Conservation (phyloP, 805 yeast species). For the Kuraishia piskuri region DNA sequence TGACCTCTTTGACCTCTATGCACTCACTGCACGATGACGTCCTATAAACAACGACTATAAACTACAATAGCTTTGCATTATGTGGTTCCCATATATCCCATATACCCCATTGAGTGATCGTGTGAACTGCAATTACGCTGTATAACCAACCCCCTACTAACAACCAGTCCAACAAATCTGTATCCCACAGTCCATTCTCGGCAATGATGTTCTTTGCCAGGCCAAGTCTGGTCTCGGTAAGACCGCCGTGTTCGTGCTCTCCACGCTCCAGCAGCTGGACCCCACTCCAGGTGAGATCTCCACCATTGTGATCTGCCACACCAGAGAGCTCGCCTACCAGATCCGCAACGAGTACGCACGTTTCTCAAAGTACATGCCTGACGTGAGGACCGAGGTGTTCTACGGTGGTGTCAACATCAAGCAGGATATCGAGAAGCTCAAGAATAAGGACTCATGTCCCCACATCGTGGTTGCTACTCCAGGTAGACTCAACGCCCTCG, state of each 20-base stretch:
- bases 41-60: too few species aligned
- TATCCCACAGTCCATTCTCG: slow-evolving; percentile 95
- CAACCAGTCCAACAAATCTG: slow-evolving; percentile 87
- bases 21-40: too few species aligned
- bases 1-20: too few species aligned
- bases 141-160: background rate
- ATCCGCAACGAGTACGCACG: slow-evolving; percentile 95
- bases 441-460: slow-evolving; percentile 90
- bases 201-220: slow-evolving; percentile 96
- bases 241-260: slow-evolving; percentile 94
- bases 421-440: slow-evolving; percentile 79
- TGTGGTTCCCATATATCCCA: too few species aligned
- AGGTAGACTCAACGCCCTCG: slow-evolving; percentile 92
- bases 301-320: slow-evolving; percentile 92
- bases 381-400: slow-evolving; percentile 91
- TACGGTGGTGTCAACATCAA: slow-evolving; percentile 90
- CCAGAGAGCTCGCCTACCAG: slow-evolving; percentile 98
- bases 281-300: slow-evolving; percentile 97
- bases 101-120: too few species aligned
- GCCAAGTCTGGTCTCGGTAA: slow-evolving; percentile 99
- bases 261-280: slow-evolving; percentile 93
- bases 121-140: too few species aligned
- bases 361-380: slow-evolving; percentile 98
- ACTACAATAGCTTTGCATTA: too few species aligned
- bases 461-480: slow-evolving; percentile 98